Evolutionary conservation across 2,329 filamentous ascomycete genomes (phyloP).

Genomic region (Thielaviopsis euricoi): DNA sequence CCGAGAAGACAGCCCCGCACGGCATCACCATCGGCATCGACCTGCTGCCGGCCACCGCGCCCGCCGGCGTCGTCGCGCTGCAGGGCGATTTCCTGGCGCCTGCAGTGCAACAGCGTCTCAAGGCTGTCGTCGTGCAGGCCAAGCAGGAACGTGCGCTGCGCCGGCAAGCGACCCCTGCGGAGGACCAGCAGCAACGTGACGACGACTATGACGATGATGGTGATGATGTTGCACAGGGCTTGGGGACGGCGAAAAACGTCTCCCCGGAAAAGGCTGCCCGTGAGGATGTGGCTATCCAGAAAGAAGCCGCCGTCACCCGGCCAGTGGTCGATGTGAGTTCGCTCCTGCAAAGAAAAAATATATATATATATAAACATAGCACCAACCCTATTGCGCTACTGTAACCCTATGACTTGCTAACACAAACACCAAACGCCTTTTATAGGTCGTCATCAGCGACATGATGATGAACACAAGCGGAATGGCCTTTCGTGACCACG

Average conservation of each 20-base stretch:
- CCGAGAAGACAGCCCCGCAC: conserved; percentile 56
- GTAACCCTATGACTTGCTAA: neutral
- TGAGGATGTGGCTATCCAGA: conserved; percentile 13
- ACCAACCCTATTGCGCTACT: neutral
- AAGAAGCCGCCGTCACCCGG: neutral
- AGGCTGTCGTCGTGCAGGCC: conserved; percentile 53
- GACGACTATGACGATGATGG: conserved; percentile 7
- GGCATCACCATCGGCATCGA: conserved; percentile 84
- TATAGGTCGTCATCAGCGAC: conserved; percentile 77
- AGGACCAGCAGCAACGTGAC: no score
- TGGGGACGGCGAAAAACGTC: conserved; percentile 12
- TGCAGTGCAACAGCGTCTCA: conserved; percentile 58
- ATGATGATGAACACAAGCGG: conserved; percentile 99
- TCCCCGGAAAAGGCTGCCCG: conserved; percentile 5
- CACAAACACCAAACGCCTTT: conserved; percentile 12
- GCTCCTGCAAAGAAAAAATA: no score
- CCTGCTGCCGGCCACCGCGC: conserved; percentile 81
- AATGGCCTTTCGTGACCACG: conserved; percentile 71
- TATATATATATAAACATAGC: neutral
- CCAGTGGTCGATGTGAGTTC: conserved; percentile 7
- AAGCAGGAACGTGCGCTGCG: conserved; percentile 16
- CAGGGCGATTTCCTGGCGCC: conserved; percentile 83
- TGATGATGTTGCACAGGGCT: conserved; percentile 10
- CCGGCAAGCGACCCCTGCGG: conserved; percentile 10
- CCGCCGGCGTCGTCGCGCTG: conserved; percentile 79